Evolutionary conservation across 768 basidiomycete genomes (phyloP), one percentile per base, ranked within the genome.

Genomic region (Lanmaoa pseudosensibilis): DNA sequence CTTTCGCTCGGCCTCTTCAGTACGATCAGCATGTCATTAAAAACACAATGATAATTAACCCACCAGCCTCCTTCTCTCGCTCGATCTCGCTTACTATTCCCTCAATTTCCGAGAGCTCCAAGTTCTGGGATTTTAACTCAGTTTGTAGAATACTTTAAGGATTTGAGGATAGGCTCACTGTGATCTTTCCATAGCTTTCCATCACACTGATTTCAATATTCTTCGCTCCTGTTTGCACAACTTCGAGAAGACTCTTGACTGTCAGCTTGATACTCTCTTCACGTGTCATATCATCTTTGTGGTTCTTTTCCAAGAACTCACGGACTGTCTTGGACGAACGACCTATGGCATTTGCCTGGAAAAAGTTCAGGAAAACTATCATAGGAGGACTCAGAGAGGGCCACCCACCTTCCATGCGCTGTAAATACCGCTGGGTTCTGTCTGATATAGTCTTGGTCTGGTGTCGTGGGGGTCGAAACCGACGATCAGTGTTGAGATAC

Each of bases 201-300:
- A 98, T 95, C 44, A 98, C 92, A 59, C 90, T 94, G 65, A 99
- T 93, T 73, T 99, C 97, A 60, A 99, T 98, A 74, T 99, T 99
- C 80, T 98, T 98, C 5, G 97, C 97, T n/a, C 97, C 97, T 2
- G 97, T 98, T 76, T 98, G 97, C 9, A 99, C 97, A 37, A 99
- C 95, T 73, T 99, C 97, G 23, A 99, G 79, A 65, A 99, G 77
- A 69, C 89, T 90, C 78, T 98, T 98, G 59, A 99, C 84, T 0
- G 97, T 94, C 46, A 99, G 77, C 73, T 97, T 97, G 73, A 99
- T 90, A 50, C 89, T 87, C 57, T 97, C 94, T 48, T 94, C 94
- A 57, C 92, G 80, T 8, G 83, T 78, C 77, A 97, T 79, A 61
- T 91, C 92, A 59, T 97, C 94, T 65, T 87, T 92, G 75, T 96